phyloP scores from a whole-genome alignment of 352 stramenopile genomes.

The Plasmopara halstedii region DNA sequence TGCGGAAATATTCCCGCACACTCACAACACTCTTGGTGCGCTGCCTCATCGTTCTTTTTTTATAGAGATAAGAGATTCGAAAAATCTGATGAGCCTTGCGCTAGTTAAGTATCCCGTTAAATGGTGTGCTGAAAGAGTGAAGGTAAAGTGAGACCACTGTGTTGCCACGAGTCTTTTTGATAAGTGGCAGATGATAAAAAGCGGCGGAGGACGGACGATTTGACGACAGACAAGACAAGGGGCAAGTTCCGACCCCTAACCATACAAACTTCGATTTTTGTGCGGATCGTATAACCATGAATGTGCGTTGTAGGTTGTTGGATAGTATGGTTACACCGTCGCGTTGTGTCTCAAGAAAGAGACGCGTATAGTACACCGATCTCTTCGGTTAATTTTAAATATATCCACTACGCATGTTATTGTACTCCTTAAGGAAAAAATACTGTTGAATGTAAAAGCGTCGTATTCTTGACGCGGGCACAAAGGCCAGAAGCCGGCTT shows the following conservation, averaged over 20 bases:
- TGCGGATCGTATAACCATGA: not conserved
- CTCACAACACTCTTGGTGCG: slow-evolving; percentile 68
- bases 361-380: not conserved
- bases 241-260: slow-evolving; percentile 26
- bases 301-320: not conserved
- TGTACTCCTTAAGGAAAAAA: no score
- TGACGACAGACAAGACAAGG: slow-evolving; percentile 12
- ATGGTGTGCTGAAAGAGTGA: not conserved
- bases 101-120: slow-evolving; percentile 1
- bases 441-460: no score
- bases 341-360: not conserved
- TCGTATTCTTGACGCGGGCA: not conserved
- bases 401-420: no score
- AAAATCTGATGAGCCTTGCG: not conserved
- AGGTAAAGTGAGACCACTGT: slow-evolving; percentile 7
- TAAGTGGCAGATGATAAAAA: slow-evolving; percentile 9
- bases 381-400: slow-evolving; percentile 5
- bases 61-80: not conserved
- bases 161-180: slow-evolving; percentile 18
- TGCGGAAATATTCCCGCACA: slow-evolving; percentile 66
- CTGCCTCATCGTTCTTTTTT: slow-evolving; percentile 38
- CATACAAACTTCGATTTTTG: slow-evolving; percentile 24
- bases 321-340: not conserved
- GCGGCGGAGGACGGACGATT: slow-evolving; percentile 10
- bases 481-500: not conserved